phyloP scores from a whole-genome alignment of 2,329 filamentous ascomycete species.

The Talaromyces sp. region DNA sequence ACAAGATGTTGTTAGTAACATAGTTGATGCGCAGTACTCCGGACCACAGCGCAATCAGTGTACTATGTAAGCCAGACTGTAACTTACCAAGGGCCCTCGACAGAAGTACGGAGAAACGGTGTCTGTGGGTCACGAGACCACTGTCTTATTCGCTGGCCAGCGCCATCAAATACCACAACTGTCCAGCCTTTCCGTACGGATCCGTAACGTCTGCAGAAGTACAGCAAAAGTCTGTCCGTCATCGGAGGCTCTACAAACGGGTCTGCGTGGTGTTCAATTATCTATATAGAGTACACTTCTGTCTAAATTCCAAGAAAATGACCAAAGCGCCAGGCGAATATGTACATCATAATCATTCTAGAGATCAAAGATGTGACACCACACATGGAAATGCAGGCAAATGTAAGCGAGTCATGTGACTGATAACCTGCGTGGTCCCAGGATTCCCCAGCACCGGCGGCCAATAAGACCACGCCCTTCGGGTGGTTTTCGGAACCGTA shows the following conservation, averaged over 20 bases:
- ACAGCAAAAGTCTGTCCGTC: neutral
- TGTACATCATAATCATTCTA: neutral
- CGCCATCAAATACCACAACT: neutral
- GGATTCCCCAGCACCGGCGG: neutral
- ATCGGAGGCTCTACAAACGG: constrained; percentile 4
- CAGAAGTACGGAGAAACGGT: neutral
- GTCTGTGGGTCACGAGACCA: constrained; percentile 2
- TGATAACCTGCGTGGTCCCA: neutral
- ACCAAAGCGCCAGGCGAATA: neutral
- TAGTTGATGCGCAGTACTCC: constrained; percentile 1
- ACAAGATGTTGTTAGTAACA: neutral
- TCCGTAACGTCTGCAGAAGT: neutral
- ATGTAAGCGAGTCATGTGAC: constrained; percentile 1
- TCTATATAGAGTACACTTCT: neutral
- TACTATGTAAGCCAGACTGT: constrained; percentile 1
- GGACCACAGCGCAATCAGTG: neutral
- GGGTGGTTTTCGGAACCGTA: neutral
- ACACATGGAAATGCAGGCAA: neutral
- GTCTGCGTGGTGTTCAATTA: neutral
- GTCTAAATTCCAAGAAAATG: neutral
- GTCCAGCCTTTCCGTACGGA: neutral
- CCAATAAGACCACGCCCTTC: neutral
- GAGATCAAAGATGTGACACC: neutral
- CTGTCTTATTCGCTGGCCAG: neutral
- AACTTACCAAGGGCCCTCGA: neutral